Evolutionary conservation across 1,139 yeast genomes (phyloP).

Genomic region (Keqinozyma sinolaborantium): DNA sequence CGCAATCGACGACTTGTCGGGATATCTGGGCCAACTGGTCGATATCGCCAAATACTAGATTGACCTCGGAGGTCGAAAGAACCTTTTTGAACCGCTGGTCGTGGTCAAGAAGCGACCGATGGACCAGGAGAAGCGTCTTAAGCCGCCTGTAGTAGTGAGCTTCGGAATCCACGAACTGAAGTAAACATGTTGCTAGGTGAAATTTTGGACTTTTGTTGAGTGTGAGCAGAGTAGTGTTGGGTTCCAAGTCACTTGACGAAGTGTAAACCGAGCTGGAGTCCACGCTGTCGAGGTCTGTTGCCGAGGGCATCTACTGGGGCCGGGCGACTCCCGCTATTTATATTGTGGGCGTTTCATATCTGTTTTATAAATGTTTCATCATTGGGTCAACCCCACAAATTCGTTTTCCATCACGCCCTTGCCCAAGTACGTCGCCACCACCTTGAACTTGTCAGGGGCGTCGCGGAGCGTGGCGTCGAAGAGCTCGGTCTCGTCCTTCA

Average conservation of each 20-base stretch:
- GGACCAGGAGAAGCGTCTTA: constrained; percentile 8
- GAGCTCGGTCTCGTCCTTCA: constrained; percentile 59
- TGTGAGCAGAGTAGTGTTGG: background rate
- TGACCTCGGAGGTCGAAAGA: constrained; percentile 11
- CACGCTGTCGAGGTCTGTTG: too few relatives aligned
- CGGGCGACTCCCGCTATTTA: too few relatives aligned
- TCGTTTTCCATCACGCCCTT: constrained; percentile 75
- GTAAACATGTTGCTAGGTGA: constrained; percentile 2
- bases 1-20: constrained; percentile 3
- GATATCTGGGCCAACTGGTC: constrained; percentile 6
- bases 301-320: too few relatives aligned
- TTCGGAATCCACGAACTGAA: constrained; percentile 13
- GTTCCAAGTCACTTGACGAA: constrained; percentile 6
- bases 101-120: constrained; percentile 8
- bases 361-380: constrained; percentile 10
- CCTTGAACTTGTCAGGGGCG: constrained; percentile 65
- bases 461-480: constrained; percentile 59
- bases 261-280: too few relatives aligned
- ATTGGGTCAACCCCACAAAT: constrained; percentile 12
- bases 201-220: background rate
- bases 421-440: constrained; percentile 78
- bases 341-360: constrained; percentile 8
- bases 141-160: constrained; percentile 9
- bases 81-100: constrained; percentile 7
- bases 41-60: constrained; percentile 13